Evolutionary conservation across 306 rosid genomes (phyloP).

Genomic region (Crotalaria pallida): DNA sequence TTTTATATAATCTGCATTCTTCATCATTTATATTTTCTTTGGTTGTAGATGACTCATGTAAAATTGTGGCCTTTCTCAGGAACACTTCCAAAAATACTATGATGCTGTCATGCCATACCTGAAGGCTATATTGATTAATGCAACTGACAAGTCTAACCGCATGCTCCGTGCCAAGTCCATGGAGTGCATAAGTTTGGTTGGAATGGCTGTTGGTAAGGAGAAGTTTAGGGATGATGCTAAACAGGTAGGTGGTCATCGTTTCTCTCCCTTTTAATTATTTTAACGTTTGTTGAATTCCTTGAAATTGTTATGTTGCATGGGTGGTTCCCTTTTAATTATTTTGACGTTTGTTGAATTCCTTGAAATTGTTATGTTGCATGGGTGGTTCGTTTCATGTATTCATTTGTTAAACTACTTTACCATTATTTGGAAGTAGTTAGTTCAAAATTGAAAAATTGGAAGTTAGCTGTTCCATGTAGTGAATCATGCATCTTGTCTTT

Average conservation of each 20-base stretch:
- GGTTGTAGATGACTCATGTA: slow-evolving; percentile 22
- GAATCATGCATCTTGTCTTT: background rate
- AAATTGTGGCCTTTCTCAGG: slow-evolving; percentile 38
- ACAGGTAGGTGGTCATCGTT: slow-evolving; percentile 48
- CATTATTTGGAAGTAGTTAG: background rate
- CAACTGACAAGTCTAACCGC: slow-evolving; percentile 93
- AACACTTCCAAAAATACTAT: slow-evolving; percentile 92
- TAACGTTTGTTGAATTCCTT: background rate
- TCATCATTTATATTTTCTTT: slow-evolving; percentile 1
- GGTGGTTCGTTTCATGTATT: background rate
- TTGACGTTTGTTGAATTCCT: background rate
- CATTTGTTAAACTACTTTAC: background rate
- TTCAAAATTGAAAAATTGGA: background rate
- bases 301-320: background rate
- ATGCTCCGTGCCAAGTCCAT: slow-evolving; percentile 99
- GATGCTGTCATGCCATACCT: slow-evolving; percentile 97
- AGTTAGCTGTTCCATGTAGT: background rate
- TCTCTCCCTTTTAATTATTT: background rate
- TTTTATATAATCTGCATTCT: background rate
- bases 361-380: slow-evolving; percentile 4
- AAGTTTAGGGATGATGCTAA: slow-evolving; percentile 98
- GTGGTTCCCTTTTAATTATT: background rate
- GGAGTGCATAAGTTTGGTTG: slow-evolving; percentile 99
- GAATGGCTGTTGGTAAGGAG: slow-evolving; percentile 99
- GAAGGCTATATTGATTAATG: slow-evolving; percentile 90